Base-by-base conservation (phyloP, 1,284 basidiomycete species). In the Austroboletus niveus region DNA sequence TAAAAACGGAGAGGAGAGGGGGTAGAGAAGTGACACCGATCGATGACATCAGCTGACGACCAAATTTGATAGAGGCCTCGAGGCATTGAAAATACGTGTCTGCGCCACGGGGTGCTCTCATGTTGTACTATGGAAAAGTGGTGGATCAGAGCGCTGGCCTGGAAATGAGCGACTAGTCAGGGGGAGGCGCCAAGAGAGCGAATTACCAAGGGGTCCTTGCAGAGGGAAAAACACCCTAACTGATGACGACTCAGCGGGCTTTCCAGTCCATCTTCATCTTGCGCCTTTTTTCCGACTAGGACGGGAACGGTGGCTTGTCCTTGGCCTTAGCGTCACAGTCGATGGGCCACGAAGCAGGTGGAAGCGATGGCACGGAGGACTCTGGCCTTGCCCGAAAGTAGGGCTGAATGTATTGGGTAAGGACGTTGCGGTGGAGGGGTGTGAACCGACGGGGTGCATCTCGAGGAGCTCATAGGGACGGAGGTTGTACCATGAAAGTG, bases 351-450 rank as follows among this genome's bases (percentile, higher is more conserved):
- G 29, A 70, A 63, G 12, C 62, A 57, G 1, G 60, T 53, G 2
- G 57, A 55, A 2, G 17, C 17, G 17, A 17, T 17, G 17, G 22
- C 22, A 5, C 22, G 22, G 22, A 24, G 22, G 22, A 24, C 22
- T 24, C 22, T 74, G 10, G 82, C 79, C 73, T 78, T 10, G 81
- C 79, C 50, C 86, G 83, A 69, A 87, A 87, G 68, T 86, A 89
- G 0, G 87, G 86, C 36, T 77, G 72, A 14, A 80, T 69, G 57
- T 89, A 89, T 1, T 74, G 70, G n/a, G 62, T 60, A 2, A 75
- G 63, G 32, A 66, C 42, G 29, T 68, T 62, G 36, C 80, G 74
- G 1, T 73, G 76, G 4, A 85, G 71, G 1, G 66, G 63, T 10
- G 75, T 72, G 48, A 76, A 46, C 72, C 68, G 14, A 66, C 54